A percentile compares a stretch with the other conserved stretches of the same genome.
Evolutionary conservation across 2,329 filamentous ascomycete species (phyloP).

Genomic region (Juglanconis oblonga): DNA sequence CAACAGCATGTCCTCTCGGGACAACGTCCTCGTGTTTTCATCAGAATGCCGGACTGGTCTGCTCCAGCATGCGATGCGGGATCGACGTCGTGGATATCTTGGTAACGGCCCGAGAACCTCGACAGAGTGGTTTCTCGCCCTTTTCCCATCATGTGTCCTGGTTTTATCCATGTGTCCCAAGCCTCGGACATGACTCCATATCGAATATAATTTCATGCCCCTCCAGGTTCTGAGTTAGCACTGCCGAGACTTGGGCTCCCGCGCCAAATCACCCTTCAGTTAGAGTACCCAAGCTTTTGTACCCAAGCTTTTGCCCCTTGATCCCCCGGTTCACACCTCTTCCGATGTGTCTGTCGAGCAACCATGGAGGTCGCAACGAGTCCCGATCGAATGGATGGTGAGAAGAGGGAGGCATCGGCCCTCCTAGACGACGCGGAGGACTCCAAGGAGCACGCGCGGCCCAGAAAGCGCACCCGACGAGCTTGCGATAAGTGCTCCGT

Average conservation of each 20-base stretch:
- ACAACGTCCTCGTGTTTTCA: no score
- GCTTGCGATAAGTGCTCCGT: constrained; percentile 37
- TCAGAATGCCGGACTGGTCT: no score
- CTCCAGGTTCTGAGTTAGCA: neutral
- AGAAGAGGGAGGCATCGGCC: constrained; percentile 1
- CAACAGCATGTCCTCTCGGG: no score
- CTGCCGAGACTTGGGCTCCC: no score
- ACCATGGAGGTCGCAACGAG: constrained; percentile 1
- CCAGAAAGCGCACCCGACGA: constrained; percentile 26
- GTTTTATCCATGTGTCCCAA: neutral
- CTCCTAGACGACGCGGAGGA: constrained; percentile 1
- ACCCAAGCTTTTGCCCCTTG: no score
- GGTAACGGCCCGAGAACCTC: neutral
- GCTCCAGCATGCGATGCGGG: no score
- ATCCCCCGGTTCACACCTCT: no score
- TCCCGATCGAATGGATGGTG: constrained; percentile 1
- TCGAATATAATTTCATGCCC: neutral
- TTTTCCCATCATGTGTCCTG: neutral
- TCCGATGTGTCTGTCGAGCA: no score
- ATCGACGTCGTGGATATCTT: neutral
- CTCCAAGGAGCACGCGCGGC: constrained; percentile 31
- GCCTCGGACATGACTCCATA: neutral
- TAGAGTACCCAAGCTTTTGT: no score
- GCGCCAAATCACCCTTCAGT: no score
- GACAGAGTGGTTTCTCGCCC: neutral